These are phyloP conservation scores for Rostrohypoxylon terebratum DNA, from an alignment of 495 filamentous ascomycete genomes.

Conservation along the genomic window DNA sequence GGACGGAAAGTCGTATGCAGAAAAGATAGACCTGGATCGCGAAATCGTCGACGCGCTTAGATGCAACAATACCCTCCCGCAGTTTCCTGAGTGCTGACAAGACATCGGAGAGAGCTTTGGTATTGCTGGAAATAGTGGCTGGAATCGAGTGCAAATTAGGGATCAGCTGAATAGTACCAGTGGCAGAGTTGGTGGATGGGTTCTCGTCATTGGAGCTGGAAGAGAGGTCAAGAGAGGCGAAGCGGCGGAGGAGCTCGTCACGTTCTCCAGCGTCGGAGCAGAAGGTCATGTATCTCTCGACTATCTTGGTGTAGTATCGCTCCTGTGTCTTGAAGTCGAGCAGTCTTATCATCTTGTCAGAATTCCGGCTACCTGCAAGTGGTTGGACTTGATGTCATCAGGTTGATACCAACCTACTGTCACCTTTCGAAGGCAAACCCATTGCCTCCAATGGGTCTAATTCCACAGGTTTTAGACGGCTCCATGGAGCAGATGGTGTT, in stretches of 20 bases:
- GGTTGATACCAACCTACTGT: slow-evolving; percentile 68
- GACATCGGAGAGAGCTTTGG: slow-evolving; percentile 59
- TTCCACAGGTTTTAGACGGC: slow-evolving; percentile 76
- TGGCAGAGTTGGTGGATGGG: slow-evolving; percentile 22
- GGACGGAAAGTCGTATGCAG: slow-evolving; percentile 83
- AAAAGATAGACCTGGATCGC: slow-evolving; percentile 79
- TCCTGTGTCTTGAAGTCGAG: slow-evolving; percentile 81
- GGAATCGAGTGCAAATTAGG: slow-evolving; percentile 19
- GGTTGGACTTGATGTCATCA: background rate
- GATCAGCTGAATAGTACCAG: slow-evolving; percentile 11
- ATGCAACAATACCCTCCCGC: slow-evolving; percentile 85
- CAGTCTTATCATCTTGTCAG: slow-evolving; percentile 63
- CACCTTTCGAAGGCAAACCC: slow-evolving; percentile 89
- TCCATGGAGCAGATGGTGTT: slow-evolving; percentile 68
- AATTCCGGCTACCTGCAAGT: background rate
- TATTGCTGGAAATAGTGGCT: slow-evolving; percentile 39
- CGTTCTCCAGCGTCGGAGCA: slow-evolving; percentile 74
- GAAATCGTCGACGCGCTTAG: slow-evolving; percentile 74
- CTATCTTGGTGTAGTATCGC: slow-evolving; percentile 85
- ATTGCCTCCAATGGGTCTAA: slow-evolving; percentile 79
- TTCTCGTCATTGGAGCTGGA: slow-evolving; percentile 39
- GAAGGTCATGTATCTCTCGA: slow-evolving; percentile 87
- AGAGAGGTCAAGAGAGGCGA: slow-evolving; percentile 70
- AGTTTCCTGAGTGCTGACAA: slow-evolving; percentile 88
- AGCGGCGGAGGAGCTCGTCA: slow-evolving; percentile 77